These are phyloP conservation scores for Sphagnum tenellum DNA, from an alignment of 225 moss, liverwort and hornwort species.

Conservation along the genomic window DNA sequence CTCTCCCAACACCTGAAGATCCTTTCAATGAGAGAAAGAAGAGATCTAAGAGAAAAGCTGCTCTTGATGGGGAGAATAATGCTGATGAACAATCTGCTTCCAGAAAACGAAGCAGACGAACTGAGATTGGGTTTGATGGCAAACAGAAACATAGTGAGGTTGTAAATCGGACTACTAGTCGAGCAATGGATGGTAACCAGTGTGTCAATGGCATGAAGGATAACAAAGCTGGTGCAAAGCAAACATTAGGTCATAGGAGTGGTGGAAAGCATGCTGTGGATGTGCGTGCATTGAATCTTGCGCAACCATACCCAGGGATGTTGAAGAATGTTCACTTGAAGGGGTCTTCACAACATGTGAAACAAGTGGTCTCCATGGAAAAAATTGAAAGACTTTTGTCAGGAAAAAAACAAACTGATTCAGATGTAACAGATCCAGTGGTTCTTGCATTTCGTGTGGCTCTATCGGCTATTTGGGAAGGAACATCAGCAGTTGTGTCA, in stretches of 20 bases:
- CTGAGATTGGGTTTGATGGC: neutral
- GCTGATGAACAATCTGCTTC: no score
- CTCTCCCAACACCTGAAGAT: conserved; percentile 82
- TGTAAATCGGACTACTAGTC: conserved; percentile 9
- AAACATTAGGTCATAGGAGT: neutral
- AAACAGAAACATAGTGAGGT: conserved; percentile 8
- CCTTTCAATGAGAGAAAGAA: conserved; percentile 69
- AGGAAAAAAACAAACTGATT: conserved; percentile 9
- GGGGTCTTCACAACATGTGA: conserved; percentile 3
- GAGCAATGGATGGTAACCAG: conserved; percentile 7
- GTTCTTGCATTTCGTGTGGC: conserved; percentile 39
- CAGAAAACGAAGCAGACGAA: no score
- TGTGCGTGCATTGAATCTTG: conserved; percentile 7
- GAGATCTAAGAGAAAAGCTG: conserved; percentile 19
- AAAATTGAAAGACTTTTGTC: conserved; percentile 3
- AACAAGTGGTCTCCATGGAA: conserved; percentile 28
- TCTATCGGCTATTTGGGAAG: conserved; percentile 15
- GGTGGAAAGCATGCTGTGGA: neutral
- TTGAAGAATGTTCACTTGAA: neutral
- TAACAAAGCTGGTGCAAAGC: neutral
- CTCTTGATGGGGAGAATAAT: neutral
- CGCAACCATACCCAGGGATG: neutral
- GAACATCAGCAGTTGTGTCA: neutral
- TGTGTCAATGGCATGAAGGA: conserved; percentile 2
- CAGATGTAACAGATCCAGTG: conserved; percentile 12